Percentiles rank a stretch among this genome's conserved stretches.
Conservation (phyloP, 2,329 filamentous ascomycete species). For the Botrytis tulipae region DNA sequence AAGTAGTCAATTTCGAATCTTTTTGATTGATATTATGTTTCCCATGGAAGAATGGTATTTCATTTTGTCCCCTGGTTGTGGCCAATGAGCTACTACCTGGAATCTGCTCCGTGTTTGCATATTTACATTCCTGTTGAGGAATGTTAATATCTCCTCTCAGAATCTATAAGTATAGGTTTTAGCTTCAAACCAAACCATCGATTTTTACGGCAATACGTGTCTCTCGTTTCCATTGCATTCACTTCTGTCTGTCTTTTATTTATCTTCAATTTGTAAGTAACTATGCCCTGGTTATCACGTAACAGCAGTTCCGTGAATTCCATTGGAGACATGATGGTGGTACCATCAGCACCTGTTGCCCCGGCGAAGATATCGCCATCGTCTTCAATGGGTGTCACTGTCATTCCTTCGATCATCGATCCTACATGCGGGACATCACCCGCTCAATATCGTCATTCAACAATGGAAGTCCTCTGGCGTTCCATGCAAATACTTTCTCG, state of each 20-base stretch:
- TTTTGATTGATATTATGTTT: not conserved
- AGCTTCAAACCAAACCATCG: not conserved
- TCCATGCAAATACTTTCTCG: slow-evolving; percentile 21
- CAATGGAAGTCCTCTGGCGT: not conserved
- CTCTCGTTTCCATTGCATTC: not conserved
- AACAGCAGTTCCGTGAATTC: slow-evolving; percentile 1
- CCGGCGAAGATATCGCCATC: not conserved
- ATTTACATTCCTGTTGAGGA: slow-evolving; percentile 21
- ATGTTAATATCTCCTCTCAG: slow-evolving; percentile 4
- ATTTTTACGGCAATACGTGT: not conserved
- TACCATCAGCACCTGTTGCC: not conserved
- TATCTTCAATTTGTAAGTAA: not conserved
- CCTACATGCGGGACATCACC: slow-evolving; percentile 26
- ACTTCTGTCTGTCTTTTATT: not conserved
- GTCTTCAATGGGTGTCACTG: slow-evolving; percentile 16
- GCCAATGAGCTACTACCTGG: not conserved
- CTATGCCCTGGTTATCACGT: slow-evolving; percentile 23
- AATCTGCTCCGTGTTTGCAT: slow-evolving; percentile 3
- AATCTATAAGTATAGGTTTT: slow-evolving; percentile 16
- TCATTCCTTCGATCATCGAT: slow-evolving; percentile 28
- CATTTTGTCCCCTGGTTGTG: not conserved
- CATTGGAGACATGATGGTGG: slow-evolving; percentile 13
- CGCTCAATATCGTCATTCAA: slow-evolving; percentile 18
- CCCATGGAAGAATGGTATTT: slow-evolving; percentile 6
- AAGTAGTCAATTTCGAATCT: not conserved